Conservation (phyloP, 139 green algal species). For the Nannochloris sp. region DNA sequence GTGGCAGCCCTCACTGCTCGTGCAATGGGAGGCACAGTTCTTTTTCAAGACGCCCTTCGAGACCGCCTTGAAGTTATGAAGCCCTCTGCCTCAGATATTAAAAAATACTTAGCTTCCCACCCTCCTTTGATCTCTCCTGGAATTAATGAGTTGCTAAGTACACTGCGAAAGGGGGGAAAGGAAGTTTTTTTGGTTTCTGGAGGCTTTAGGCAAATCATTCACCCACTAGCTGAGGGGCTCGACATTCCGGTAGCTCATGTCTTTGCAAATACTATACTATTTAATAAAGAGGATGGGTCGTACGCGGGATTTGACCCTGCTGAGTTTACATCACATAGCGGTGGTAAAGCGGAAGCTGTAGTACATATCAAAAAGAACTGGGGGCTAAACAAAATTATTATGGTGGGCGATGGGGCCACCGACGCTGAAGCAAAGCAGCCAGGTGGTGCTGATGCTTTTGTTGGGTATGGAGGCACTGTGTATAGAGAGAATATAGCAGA, state of each 20-base stretch:
- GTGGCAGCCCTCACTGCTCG: constrained; percentile 51
- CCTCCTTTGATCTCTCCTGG: constrained; percentile 55
- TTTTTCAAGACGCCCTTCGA: constrained; percentile 84
- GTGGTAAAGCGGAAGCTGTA: constrained; percentile 87
- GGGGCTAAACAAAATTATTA: constrained; percentile 66
- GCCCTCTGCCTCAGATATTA: constrained; percentile 3
- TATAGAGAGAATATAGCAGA: constrained; percentile 63
- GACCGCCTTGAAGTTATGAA: constrained; percentile 77
- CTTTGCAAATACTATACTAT: constrained; percentile 92
- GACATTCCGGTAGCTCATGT: constrained; percentile 74
- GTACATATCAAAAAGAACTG: constrained; percentile 69
- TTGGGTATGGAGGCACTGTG: constrained; percentile 93
- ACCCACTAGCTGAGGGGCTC: constrained; percentile 84
- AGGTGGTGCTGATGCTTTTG: constrained; percentile 84
- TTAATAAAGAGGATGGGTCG: constrained; percentile 64
- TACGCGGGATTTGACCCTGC: constrained; percentile 89
- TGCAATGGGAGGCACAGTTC: constrained; percentile 86
- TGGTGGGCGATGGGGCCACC: constrained; percentile 95
- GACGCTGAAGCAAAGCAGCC: constrained; percentile 82
- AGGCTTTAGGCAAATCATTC: constrained; percentile 89
- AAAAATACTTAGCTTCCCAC: background rate
- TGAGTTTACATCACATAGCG: constrained; percentile 85
- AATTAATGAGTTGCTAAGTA: constrained; percentile 78
- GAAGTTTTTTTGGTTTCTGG: constrained; percentile 92
- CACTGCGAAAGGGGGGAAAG: constrained; percentile 51